Percentiles rank a stretch among this genome's conserved stretches.
These are phyloP conservation scores for Guyanaporus albipodus DNA, from an alignment of 768 basidiomycete genomes.

Conservation along the genomic window DNA sequence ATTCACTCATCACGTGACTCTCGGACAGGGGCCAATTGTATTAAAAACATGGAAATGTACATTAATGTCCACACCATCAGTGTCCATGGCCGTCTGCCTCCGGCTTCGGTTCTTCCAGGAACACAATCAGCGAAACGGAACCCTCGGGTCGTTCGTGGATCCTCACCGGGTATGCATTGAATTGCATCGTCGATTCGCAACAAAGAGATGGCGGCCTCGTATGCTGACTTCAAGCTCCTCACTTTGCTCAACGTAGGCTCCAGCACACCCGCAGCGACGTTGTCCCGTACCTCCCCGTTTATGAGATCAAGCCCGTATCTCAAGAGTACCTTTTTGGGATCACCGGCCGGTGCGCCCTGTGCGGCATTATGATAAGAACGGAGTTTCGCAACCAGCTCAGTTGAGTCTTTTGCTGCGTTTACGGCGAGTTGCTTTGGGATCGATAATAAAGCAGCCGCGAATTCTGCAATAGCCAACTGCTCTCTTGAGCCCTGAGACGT, in stretches of 20 bases:
- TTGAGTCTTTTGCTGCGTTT: slow-evolving; percentile 98
- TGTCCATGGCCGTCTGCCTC: slow-evolving; percentile 78
- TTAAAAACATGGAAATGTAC: slow-evolving; percentile 10
- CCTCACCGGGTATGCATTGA: slow-evolving; percentile 80
- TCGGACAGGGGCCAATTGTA: background rate
- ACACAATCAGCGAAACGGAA: slow-evolving; percentile 16
- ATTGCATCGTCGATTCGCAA: slow-evolving; percentile 97
- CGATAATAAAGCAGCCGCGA: slow-evolving; percentile 84
- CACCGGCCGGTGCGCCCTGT: slow-evolving; percentile 85
- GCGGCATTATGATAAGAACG: slow-evolving; percentile 97
- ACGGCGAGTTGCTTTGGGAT: slow-evolving; percentile 97
- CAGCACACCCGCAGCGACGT: slow-evolving; percentile 86
- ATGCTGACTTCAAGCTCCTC: slow-evolving; percentile 93
- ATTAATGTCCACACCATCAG: slow-evolving; percentile 30
- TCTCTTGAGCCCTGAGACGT: slow-evolving; percentile 85
- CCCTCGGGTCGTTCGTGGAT: background rate
- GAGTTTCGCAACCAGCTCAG: slow-evolving; percentile 93
- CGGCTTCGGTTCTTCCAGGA: slow-evolving; percentile 57
- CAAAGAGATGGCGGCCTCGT: slow-evolving; percentile 92
- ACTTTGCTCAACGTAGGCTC: slow-evolving; percentile 98
- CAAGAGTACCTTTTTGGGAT: slow-evolving; percentile 85
- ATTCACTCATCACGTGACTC: slow-evolving; percentile 30
- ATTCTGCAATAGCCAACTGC: slow-evolving; percentile 99
- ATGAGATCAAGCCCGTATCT: slow-evolving; percentile 94
- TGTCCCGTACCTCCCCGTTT: slow-evolving; percentile 94